Base-by-base conservation (phyloP, 2,329 filamentous ascomycete genomes). In the Ambrosiella xylebori region DNA sequence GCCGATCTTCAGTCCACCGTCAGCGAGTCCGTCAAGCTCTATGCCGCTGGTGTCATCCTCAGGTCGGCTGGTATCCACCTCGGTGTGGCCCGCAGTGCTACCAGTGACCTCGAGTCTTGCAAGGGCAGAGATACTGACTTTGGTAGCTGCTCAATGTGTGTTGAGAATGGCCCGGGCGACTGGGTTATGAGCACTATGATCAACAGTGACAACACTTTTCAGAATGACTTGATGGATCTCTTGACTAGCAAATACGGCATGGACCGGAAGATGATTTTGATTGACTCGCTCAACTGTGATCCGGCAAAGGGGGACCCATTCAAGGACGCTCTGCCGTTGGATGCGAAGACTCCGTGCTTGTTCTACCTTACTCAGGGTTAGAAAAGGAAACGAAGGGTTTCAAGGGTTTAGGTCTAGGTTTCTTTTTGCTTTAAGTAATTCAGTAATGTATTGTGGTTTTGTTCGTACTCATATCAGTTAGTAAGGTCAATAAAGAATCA, bases 1-100 rank as follows among this genome's bases (percentile, higher is more conserved):
- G 35, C 44, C 37, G 61, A 63, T 17, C 54, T 63, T 12, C 59
- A 61, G 41, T 41, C 47, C 15, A 19, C 41, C 4, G 27, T 61
- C 13, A 35, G 39, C 2, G 38, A 41, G 12, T 59, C 54, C 39
- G 44, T 62, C 38, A 40, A 57, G 19, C 45, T 56, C 2, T 59
- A 55, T 44, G 41, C 58, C 2, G 53, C 57, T 37, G 61, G 57
- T 8, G 55, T 61, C 11, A 53, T 55, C 7, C 54, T 62, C 37
- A 58, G 57, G n/a, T 51, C 59, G 1, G 47, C 56, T 11, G 37
- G 54, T 1, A 47, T 60, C 11, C 56, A 57, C n/a, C 40, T 62
- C 35, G 53, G 9, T 7, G 55, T 57, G 41, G 45, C 36, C 37
- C 15, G 36, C 1, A 39, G 35, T 11, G 47, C 37, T 15, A 17